phyloP scores from a whole-genome alignment of 805 yeast species.

The Cyberlindnera amylophila region DNA sequence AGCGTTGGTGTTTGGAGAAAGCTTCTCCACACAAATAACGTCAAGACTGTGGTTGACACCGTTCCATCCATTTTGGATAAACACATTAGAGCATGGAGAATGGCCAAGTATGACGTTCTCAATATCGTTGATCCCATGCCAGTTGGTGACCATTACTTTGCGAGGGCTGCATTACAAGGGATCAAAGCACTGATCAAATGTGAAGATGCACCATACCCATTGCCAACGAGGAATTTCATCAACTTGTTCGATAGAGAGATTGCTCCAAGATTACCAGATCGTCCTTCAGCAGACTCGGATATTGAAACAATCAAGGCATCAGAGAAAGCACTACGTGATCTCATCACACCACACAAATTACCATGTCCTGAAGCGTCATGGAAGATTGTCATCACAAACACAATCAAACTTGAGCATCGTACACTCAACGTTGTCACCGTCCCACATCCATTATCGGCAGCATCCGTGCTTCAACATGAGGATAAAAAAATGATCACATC shows the following conservation, averaged over 20 bases:
- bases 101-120: slow-evolving; percentile 9
- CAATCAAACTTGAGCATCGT: background rate
- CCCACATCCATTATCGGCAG: slow-evolving; percentile 20
- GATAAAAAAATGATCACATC: slow-evolving; percentile 10
- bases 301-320: slow-evolving; percentile 1
- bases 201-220: slow-evolving; percentile 12
- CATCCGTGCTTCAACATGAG: slow-evolving; percentile 13
- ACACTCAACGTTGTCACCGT: slow-evolving; percentile 14
- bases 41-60: slow-evolving; percentile 9
- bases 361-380: slow-evolving; percentile 5
- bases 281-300: slow-evolving; percentile 8
- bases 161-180: slow-evolving; percentile 7
- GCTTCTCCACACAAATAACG: slow-evolving; percentile 16
- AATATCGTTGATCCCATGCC: slow-evolving; percentile 19
- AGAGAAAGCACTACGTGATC: slow-evolving; percentile 6
- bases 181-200: slow-evolving; percentile 11
- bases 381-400: slow-evolving; percentile 8
- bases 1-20: slow-evolving; percentile 12
- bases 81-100: slow-evolving; percentile 13
- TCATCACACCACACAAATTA: slow-evolving; percentile 1
- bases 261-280: slow-evolving; percentile 7
- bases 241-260: slow-evolving; percentile 12
- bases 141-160: slow-evolving; percentile 19
- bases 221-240: slow-evolving; percentile 14
- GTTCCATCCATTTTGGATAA: slow-evolving; percentile 15